A percentile compares a stretch with the other conserved stretches of the same genome.
Conservation (phyloP, 768 basidiomycete species). For the Tylopilus vinaceipallidus region DNA sequence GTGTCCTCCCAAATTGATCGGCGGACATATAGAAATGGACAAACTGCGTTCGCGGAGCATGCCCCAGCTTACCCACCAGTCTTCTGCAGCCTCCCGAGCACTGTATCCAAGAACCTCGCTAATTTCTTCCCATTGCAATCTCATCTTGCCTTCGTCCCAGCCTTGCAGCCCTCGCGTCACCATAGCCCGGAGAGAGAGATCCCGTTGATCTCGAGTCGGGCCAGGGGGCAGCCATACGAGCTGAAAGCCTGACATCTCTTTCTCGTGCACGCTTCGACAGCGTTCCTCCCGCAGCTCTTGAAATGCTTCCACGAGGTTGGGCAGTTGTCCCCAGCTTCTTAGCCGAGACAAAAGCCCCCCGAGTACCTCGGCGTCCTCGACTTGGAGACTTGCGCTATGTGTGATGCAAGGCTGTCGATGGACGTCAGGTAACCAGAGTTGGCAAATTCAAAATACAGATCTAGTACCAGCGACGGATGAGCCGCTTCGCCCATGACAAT, state of each 20-base stretch:
- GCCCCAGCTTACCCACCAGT: constrained; percentile 62
- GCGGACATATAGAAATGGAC: neutral
- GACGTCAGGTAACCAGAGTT: neutral
- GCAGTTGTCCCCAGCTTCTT: constrained; percentile 41
- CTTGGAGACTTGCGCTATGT: constrained; percentile 27
- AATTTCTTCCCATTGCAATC: constrained; percentile 50
- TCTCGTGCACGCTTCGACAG: constrained; percentile 38
- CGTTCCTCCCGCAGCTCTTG: constrained; percentile 53
- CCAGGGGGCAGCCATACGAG: constrained; percentile 43
- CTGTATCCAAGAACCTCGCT: constrained; percentile 47
- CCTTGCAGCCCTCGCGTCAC: constrained; percentile 17
- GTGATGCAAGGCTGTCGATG: constrained; percentile 46
- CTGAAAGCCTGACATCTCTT: constrained; percentile 40
- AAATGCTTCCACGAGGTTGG: constrained; percentile 49
- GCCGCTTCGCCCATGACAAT: constrained; percentile 56
- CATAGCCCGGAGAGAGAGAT: constrained; percentile 32
- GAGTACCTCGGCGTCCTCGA: constrained; percentile 31
- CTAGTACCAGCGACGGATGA: constrained; percentile 49
- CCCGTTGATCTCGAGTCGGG: constrained; percentile 40
- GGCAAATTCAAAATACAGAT: neutral
- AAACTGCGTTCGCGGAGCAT: constrained; percentile 37
- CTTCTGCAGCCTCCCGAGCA: constrained; percentile 52
- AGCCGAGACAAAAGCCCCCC: constrained; percentile 39
- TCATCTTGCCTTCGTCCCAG: constrained; percentile 47
- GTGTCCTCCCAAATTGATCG: neutral